These are phyloP conservation scores for Erodium texanum DNA, from an alignment of 441 rosid species.

Conservation along the genomic window DNA sequence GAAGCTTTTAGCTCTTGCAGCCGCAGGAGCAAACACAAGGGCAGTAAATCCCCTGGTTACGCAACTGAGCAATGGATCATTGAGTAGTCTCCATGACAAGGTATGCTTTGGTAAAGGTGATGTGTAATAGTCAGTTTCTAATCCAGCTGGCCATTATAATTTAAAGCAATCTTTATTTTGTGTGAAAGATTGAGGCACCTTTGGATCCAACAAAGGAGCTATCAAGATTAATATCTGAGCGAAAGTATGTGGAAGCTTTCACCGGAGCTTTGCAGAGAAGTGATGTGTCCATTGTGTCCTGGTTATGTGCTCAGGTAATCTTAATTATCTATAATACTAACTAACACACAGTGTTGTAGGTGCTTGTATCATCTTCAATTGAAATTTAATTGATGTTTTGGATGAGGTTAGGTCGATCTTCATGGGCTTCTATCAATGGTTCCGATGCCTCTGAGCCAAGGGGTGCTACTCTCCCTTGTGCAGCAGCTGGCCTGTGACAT, in stretches of 20 bases:
- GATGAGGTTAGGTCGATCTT: slow-evolving; percentile 40
- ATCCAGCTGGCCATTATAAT: background rate
- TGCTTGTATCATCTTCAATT: no score
- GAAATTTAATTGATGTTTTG: background rate
- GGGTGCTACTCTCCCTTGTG: slow-evolving; percentile 52
- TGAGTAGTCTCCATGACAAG: slow-evolving; percentile 43
- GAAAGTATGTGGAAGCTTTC: slow-evolving; percentile 58
- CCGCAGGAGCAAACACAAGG: slow-evolving; percentile 40
- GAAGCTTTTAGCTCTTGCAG: slow-evolving; percentile 42
- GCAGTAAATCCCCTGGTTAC: slow-evolving; percentile 32
- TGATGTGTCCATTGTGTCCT: slow-evolving; percentile 47
- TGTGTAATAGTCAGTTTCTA: background rate
- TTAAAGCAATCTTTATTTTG: slow-evolving; percentile 9
- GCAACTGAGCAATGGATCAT: slow-evolving; percentile 44
- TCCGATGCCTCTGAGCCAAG: slow-evolving; percentile 57
- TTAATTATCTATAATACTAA: background rate
- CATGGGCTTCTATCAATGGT: slow-evolving; percentile 29
- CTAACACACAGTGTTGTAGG: background rate
- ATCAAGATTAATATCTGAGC: slow-evolving; percentile 40
- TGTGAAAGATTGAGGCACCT: slow-evolving; percentile 38
- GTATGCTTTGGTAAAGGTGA: slow-evolving; percentile 20
- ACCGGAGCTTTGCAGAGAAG: slow-evolving; percentile 47
- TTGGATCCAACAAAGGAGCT: slow-evolving; percentile 48
- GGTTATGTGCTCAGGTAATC: slow-evolving; percentile 59
- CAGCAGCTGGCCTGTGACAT: slow-evolving; percentile 59